A percentile compares a stretch with the other conserved stretches of the same genome.
These are phyloP conservation scores for Fonsecaea multimorphosa DNA, from an alignment of 2,329 filamentous ascomycete species.

Conservation along the genomic window DNA sequence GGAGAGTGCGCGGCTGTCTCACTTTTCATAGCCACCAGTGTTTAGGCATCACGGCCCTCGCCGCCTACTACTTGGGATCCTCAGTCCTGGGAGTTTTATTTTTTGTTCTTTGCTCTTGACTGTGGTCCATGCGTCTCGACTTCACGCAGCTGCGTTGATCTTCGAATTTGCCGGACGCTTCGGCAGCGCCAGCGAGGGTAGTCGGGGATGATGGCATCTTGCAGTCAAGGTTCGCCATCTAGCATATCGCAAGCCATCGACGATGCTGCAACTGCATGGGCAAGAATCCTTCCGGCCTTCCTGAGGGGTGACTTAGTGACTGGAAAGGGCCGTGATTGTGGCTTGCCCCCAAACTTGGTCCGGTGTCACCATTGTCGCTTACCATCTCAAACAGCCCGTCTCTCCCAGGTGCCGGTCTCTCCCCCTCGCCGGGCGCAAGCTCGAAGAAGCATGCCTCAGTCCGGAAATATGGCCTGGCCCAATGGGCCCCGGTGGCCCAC, in stretches of 20 bases:
- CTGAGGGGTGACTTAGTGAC: conserved; percentile 1
- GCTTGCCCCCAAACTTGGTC: conserved; percentile 17
- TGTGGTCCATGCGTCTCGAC: background rate
- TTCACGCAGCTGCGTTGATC: background rate
- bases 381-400: conserved; percentile 19
- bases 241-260: conserved; percentile 1
- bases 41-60: background rate
- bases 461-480: conserved; percentile 17
- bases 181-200: background rate
- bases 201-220: conserved; percentile 20
- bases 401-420: conserved; percentile 10
- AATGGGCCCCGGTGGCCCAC: conserved; percentile 17
- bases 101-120: background rate
- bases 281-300: conserved; percentile 11
- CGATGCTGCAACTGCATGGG: conserved; percentile 14
- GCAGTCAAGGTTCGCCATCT: conserved; percentile 13
- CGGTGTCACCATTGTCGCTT: conserved; percentile 17
- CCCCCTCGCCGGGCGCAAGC: conserved; percentile 10
- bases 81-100: background rate
- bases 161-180: background rate
- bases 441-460: conserved; percentile 18
- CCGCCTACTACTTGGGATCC: background rate
- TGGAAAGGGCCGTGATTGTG: conserved; percentile 20
- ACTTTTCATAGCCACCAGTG: background rate
- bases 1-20: background rate